Base-by-base conservation (phyloP, 768 basidiomycete genomes). In the Phanerodontia chrysosporium region DNA sequence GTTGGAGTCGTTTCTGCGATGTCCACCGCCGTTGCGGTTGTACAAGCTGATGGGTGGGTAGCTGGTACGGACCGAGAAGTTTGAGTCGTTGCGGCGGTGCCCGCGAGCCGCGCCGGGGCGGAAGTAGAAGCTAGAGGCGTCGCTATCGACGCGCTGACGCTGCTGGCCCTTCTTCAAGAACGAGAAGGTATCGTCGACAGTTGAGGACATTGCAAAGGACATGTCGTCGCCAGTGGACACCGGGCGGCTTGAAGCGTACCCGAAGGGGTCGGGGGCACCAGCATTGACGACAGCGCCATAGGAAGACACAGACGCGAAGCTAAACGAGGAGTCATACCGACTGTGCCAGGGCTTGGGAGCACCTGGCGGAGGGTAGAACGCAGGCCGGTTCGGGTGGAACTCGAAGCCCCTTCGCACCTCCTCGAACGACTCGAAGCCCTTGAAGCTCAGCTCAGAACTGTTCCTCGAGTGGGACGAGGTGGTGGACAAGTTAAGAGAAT, bases 361-460 rank as follows among this genome's bases (percentile, higher is more conserved):
- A 1, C 69, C 71, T 28, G 77, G 72, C 12, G 83, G 80, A 0
- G 86, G 85, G 64, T 88, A 90, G 69, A 89, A 90, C 1, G 80
- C 74, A 1, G 86, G 83, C 0, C 87, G 9, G 49, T 80, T 74
- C 8, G 80, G 76, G 27, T 76, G 76, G 69, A 89, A 91, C 67
- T 92, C 90, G 61, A 91, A 92, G 1, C 85, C 88, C 51, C 88
- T 80, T 29, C 89, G 76, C n/a, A 91, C 81, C 66, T 90, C 90
- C 21, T 86, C 85, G 62, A 90, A 92, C 0, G 87, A 86, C 48
- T 86, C 84, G 16, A 91, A 78, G 0, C 90, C 89, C 3, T 74
- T 77, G 64, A 92, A 92, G 68, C 89, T 90, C 52, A 81, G 67
- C 2, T 72, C 81, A 0, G 88, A 90, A 2, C 68, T 61, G 21